phyloP scores from a whole-genome alignment of 768 basidiomycete genomes.

The Candolleomyces eurysporus region DNA sequence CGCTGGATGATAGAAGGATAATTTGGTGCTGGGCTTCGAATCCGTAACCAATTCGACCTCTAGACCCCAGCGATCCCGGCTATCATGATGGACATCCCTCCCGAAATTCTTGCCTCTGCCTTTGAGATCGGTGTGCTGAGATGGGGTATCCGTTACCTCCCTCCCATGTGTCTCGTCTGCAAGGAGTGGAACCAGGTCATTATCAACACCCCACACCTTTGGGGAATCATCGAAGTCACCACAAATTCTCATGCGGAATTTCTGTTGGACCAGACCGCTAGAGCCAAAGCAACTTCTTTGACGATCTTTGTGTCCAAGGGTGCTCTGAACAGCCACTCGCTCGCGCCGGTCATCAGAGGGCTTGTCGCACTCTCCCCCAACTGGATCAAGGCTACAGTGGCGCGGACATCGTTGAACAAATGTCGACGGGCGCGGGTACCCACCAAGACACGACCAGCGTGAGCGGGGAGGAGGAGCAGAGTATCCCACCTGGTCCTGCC shows the following conservation, averaged over 20 bases:
- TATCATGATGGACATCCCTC: conserved; percentile 17
- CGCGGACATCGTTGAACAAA: conserved; percentile 15
- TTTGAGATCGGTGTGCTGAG: conserved; percentile 27
- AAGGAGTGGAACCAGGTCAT: conserved; percentile 24
- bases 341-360: background rate
- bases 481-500: too few relatives aligned
- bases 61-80: background rate
- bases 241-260: conserved; percentile 5
- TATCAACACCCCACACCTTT: conserved; percentile 27
- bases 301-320: conserved; percentile 15
- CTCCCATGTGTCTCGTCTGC: conserved; percentile 25
- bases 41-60: background rate
- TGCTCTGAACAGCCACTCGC: background rate
- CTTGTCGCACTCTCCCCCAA: conserved; percentile 21
- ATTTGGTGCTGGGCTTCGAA: background rate
- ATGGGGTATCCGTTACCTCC: conserved; percentile 26
- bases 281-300: conserved; percentile 28
- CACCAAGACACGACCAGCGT: too few relatives aligned
- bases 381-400: conserved; percentile 26
- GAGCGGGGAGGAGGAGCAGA: too few relatives aligned
- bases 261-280: conserved; percentile 19
- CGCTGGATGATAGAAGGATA: too few relatives aligned
- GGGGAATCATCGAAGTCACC: conserved; percentile 26
- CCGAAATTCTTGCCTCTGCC: conserved; percentile 26
- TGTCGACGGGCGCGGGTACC: background rate